These are phyloP conservation scores for Lachancea lanzarotensis DNA, from an alignment of 805 yeast species.

Conservation along the genomic window DNA sequence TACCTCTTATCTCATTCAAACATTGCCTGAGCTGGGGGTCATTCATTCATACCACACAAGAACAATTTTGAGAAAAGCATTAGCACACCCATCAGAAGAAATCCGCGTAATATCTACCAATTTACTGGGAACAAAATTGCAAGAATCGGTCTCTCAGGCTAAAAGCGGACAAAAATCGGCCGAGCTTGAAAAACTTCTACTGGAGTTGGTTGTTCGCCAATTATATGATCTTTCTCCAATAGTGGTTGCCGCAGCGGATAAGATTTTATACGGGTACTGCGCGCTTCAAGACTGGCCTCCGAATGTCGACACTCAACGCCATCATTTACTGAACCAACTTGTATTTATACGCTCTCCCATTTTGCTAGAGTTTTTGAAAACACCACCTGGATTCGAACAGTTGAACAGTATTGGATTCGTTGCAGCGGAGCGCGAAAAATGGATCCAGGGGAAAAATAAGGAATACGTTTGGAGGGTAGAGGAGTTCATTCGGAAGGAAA, in stretches of 20 bases:
- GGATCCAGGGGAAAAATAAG: slow-evolving; percentile 48
- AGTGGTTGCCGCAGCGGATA: slow-evolving; percentile 52
- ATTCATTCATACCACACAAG: slow-evolving; percentile 58
- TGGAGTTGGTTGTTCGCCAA: slow-evolving; percentile 54
- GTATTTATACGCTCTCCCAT: slow-evolving; percentile 50
- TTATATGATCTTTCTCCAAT: slow-evolving; percentile 58
- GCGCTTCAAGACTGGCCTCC: slow-evolving; percentile 34
- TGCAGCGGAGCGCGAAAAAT: slow-evolving; percentile 56
- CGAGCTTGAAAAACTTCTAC: slow-evolving; percentile 12
- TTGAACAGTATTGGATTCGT: slow-evolving; percentile 54
- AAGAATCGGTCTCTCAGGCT: slow-evolving; percentile 7
- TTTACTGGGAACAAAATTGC: slow-evolving; percentile 35
- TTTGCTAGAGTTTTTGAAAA: slow-evolving; percentile 55
- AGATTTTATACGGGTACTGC: slow-evolving; percentile 47
- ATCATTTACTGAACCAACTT: slow-evolving; percentile 36
- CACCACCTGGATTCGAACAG: slow-evolving; percentile 63
- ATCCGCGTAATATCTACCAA: slow-evolving; percentile 55
- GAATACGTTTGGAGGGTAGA: slow-evolving; percentile 47
- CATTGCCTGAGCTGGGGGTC: slow-evolving; percentile 59
- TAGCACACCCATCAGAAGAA: slow-evolving; percentile 46
- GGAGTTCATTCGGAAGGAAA: slow-evolving; percentile 24
- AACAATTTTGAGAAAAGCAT: slow-evolving; percentile 56
- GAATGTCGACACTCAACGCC: slow-evolving; percentile 19
- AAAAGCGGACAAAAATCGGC: slow-evolving; percentile 2
- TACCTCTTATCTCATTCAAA: slow-evolving; percentile 46